Base-by-base conservation (phyloP, 2,329 filamentous ascomycete species). In the Trichoderma oligosporum region DNA sequence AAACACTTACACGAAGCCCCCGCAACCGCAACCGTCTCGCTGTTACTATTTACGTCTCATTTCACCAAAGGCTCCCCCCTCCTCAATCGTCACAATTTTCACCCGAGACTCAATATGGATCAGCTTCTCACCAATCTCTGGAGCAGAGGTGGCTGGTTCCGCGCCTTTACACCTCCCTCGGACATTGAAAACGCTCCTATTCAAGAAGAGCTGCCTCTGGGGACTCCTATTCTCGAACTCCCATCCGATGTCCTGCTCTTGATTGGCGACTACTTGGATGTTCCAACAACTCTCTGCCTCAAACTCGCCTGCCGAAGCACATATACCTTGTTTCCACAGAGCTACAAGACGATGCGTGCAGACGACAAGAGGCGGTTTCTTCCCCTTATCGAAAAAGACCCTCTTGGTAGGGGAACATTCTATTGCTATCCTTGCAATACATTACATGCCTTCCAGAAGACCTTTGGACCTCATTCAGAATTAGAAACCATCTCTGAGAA, bases 191-290 rank as follows among this genome's bases (percentile, higher is more conserved):
- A 11, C 11, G 31, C 20, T 14, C 14, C 41, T n/a, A 9, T 16
- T 18, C 20, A 22, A 5, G 36, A 44, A 7, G 38, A 46, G 7
- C 4, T 29, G 22, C 31, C 20, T 7, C 7, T 9, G 6, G 41
- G 39, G 44, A 39, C 60, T 1, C 51, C 22, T 2, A 39, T 65
- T 4, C 55, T 62, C 31, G 38, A 62, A 16, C 56, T 63, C 24
- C 62, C 63, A n/a, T 39, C 62, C 20, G 63, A 65, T 22, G 44
- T 64, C 11, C 24, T 65, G 22, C 54, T 61, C 48, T 48, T 63
- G 6, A 53, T 65, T 16, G 58, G 47, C 35, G 63, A 65, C 49
- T 55, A 64, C 18, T 58, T 65, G 22, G 60, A 63, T 12, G 48
- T 48, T 7, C 42, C 62, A 12, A 45, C 56, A 24, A 5, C 57